Evolutionary conservation across 371 early-diverging fungal species (phyloP).

Genomic region (Rhizopus stolonifer): DNA sequence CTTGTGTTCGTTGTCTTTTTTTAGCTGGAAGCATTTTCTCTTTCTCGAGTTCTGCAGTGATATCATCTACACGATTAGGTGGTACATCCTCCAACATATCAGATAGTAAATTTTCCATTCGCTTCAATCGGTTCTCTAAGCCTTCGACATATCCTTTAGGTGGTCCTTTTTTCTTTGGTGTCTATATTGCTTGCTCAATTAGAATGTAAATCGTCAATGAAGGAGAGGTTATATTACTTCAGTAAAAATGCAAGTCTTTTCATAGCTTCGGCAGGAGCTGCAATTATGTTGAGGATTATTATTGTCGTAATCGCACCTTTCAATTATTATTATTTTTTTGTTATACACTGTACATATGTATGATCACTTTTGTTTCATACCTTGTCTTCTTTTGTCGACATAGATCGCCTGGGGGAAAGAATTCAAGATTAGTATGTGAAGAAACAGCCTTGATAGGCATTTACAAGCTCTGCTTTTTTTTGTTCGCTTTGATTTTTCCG

Average conservation of each 20-base stretch:
- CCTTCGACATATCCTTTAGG: slow-evolving; percentile 30
- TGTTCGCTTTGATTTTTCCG: background rate
- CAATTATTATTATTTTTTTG: background rate
- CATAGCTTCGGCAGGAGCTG: slow-evolving; percentile 23
- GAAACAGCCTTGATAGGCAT: background rate
- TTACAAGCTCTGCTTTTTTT: slow-evolving; percentile 28
- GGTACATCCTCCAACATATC: slow-evolving; percentile 18
- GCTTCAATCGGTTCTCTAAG: slow-evolving; percentile 23
- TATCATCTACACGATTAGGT: background rate
- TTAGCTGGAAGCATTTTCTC: background rate
- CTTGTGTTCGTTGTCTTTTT: background rate
- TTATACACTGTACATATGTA: background rate
- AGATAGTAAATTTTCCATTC: slow-evolving; percentile 24
- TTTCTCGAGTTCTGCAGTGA: background rate
- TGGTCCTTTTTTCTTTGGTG: slow-evolving; percentile 29
- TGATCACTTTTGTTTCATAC: slow-evolving; percentile 1
- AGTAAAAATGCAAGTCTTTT: slow-evolving; percentile 23
- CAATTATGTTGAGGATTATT: slow-evolving; percentile 17
- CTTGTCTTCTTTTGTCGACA: slow-evolving; percentile 32
- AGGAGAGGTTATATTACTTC: slow-evolving; percentile 8
- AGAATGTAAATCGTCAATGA: background rate
- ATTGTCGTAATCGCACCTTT: slow-evolving; percentile 28
- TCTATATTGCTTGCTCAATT: slow-evolving; percentile 6
- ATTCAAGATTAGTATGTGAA: background rate
- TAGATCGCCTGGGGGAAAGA: slow-evolving; percentile 18